phyloP scores from a whole-genome alignment of 257 asterid species.

The Penstemon barbatus region DNA sequence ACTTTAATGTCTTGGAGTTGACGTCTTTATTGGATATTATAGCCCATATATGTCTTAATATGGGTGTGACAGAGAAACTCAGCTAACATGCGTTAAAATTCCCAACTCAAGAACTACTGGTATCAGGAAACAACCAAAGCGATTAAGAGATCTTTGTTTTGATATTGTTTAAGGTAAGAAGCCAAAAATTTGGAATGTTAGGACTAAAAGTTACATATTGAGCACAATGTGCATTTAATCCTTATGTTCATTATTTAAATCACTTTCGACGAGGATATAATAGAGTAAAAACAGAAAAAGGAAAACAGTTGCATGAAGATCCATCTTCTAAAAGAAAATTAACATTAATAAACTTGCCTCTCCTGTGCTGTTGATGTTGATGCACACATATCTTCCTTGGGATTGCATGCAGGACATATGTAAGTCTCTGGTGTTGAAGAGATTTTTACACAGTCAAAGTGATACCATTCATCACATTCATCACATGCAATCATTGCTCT shows the following conservation, averaged over 20 bases:
- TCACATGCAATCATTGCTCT: conserved; percentile 92
- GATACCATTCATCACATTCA: conserved; percentile 92
- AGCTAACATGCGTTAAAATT: not conserved
- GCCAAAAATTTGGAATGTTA: not conserved
- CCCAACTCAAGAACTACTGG: too few species aligned
- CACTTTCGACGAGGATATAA: not conserved
- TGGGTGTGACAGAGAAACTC: conserved; percentile 1
- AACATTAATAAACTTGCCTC: conserved; percentile 41
- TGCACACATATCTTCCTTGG: conserved; percentile 37
- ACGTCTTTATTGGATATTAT: not conserved
- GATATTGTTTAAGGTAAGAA: not conserved
- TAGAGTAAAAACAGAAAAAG: not conserved
- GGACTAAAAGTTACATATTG: not conserved
- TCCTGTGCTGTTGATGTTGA: conserved; percentile 40
- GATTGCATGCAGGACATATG: conserved; percentile 85
- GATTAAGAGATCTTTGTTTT: not conserved
- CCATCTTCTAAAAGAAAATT: not conserved
- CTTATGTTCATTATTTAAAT: not conserved
- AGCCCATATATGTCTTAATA: not conserved
- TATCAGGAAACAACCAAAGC: not conserved
- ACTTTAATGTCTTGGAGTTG: not conserved
- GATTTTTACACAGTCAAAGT: conserved; percentile 81
- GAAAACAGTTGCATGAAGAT: not conserved
- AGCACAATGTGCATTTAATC: not conserved
- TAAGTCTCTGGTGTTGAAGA: conserved; percentile 68